These are phyloP conservation scores for Croton laevigatus DNA, from an alignment of 441 rosid species.

Conservation along the genomic window DNA sequence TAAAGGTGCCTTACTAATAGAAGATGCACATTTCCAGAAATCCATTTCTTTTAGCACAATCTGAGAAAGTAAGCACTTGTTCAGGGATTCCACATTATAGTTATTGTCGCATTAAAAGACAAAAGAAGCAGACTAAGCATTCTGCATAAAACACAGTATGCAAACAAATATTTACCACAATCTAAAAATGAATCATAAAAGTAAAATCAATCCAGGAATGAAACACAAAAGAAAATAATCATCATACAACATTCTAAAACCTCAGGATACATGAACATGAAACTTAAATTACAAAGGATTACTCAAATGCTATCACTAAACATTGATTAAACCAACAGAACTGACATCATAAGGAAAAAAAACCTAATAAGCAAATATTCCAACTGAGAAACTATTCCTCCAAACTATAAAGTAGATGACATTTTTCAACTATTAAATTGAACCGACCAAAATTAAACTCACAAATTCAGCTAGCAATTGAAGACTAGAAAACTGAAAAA, in stretches of 20 bases:
- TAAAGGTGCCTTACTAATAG: slow-evolving; percentile 47
- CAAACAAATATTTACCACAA: not conserved
- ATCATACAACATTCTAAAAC: no score
- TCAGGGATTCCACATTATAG: slow-evolving; percentile 7
- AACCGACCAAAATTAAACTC: not conserved
- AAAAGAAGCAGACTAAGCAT: not conserved
- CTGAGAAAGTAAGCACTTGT: slow-evolving; percentile 34
- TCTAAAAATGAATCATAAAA: not conserved
- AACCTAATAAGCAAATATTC: slow-evolving; percentile 3
- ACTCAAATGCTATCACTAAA: not conserved
- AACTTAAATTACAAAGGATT: not conserved
- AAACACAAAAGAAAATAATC: not conserved
- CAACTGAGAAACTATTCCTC: not conserved
- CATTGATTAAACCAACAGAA: not conserved
- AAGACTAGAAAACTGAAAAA: not conserved
- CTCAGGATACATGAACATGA: not conserved
- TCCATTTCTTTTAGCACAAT: slow-evolving; percentile 50
- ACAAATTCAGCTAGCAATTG: not conserved
- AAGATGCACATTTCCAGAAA: slow-evolving; percentile 47
- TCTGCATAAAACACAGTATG: not conserved
- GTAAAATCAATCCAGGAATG: slow-evolving; percentile 6
- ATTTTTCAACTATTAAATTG: no score
- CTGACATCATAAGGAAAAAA: not conserved
- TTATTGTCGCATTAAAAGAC: not conserved
- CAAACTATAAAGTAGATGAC: not conserved